Evolutionary conservation across 805 yeast genomes (phyloP).

Genomic region (Pichia deserticola): DNA sequence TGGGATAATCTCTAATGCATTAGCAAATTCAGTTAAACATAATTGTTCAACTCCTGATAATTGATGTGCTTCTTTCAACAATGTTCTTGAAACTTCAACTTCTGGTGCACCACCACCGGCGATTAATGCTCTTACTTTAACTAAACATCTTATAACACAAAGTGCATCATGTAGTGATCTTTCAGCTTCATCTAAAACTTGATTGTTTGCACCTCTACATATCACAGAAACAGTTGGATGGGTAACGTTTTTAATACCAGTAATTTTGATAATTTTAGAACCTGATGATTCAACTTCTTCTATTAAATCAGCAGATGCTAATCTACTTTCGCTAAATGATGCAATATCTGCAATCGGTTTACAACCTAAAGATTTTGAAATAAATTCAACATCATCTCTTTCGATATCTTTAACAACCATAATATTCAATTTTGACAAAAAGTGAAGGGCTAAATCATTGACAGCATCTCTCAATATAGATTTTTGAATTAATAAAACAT

Average conservation of each 20-base stretch:
- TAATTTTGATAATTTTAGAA: constrained; percentile 79
- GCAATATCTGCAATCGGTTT: constrained; percentile 95
- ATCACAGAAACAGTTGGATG: constrained; percentile 78
- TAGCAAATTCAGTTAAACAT: constrained; percentile 87
- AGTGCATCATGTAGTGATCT: constrained; percentile 96
- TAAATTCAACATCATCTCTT: constrained; percentile 92
- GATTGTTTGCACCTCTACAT: constrained; percentile 89
- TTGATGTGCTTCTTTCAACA: constrained; percentile 62
- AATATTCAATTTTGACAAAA: constrained; percentile 85
- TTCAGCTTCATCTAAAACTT: constrained; percentile 92
- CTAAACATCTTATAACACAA: constrained; percentile 85
- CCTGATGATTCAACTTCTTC: constrained; percentile 90
- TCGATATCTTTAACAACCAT: constrained; percentile 93
- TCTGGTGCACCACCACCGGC: constrained; percentile 99
- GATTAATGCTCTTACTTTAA: constrained; percentile 79
- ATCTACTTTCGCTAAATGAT: constrained; percentile 83
- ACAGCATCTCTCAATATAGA: constrained; percentile 94
- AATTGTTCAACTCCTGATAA: constrained; percentile 83
- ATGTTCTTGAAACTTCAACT: constrained; percentile 73
- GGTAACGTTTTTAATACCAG: constrained; percentile 61
- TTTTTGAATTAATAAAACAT: constrained; percentile 82
- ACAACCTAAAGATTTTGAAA: constrained; percentile 79
- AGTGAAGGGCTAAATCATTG: constrained; percentile 89
- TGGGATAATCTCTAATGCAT: constrained; percentile 88
- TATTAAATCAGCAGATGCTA: constrained; percentile 85